Conservation (phyloP, 2,329 filamentous ascomycete species). For the Colletotrichum liaoningense region DNA sequence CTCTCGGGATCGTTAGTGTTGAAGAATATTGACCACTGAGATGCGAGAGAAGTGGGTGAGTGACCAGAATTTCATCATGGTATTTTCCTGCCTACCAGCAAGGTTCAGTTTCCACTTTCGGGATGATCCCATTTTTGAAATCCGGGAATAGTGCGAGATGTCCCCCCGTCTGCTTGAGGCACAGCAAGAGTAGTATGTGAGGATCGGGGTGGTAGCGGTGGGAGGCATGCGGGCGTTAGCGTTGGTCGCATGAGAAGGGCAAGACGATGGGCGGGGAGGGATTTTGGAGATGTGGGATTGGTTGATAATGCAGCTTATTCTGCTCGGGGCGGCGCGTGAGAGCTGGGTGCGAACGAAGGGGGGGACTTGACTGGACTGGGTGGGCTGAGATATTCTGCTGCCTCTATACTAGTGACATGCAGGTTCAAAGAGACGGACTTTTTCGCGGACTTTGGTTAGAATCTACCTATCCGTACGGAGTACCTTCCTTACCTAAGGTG, state of each 20-base stretch:
- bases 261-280: neutral
- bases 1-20: neutral
- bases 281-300: neutral
- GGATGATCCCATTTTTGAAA: neutral
- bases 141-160: neutral
- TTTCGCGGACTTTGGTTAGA: neutral
- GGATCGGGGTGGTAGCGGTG: neutral
- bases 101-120: neutral
- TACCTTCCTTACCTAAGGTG: too few relatives aligned
- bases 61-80: neutral
- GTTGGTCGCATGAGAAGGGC: neutral
- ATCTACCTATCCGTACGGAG: neutral
- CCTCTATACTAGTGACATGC: neutral
- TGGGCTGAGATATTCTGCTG: neutral
- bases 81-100: neutral
- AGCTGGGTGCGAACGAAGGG: neutral
- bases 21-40: conserved; percentile 3
- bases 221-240: neutral
- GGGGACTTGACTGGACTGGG: neutral
- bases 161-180: too few relatives aligned
- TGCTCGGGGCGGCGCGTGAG: neutral
- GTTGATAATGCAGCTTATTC: neutral
- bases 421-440: neutral
- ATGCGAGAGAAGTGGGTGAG: neutral
- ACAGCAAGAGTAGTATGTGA: too few relatives aligned